Base-by-base conservation (phyloP, 192 early-diverging fungal species). In the Gaertneriomyces semiglobifer region DNA sequence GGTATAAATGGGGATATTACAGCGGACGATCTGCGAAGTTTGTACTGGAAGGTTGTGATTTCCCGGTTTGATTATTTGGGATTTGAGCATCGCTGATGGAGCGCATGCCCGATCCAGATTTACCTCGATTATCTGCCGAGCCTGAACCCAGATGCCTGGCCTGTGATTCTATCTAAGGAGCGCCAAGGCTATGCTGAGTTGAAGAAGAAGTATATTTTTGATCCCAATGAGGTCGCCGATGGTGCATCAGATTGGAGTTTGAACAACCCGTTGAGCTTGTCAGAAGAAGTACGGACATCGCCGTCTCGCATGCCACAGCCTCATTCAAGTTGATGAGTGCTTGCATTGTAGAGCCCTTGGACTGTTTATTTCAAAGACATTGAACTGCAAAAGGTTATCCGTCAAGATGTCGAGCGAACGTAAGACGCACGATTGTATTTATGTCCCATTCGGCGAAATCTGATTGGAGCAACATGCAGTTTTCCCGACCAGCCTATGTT, bases 391-490 rank as follows among this genome's bases (percentile, higher is more conserved):
- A 87, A 88, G 60, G 79, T 91, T 9, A 98, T 98, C 57, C 75
- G 78, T 39, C 89, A 93, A 75, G 96, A 98, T 77, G 94, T 97
- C 16, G 89, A 90, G 19, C 73, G 96, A 75, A 96, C 94, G 89
- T 93, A 72, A 60, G 81, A 33, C 25, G 25, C 25, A 33, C 25
- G 25, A 33, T 33, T 33, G 2, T 33, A 33, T 33, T 38, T 72
- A 40, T 5, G 42, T 20, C 20, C 25, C 25, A 33, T 33, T 33
- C 25, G 25, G 25, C 25, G 25, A 33, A 33, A 33, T 33, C 25
- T 33, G 25, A 33, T 33, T 33, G 25, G 25, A 33, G 25, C 0
- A 33, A 2, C 25, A 76, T n/a, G 19, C 60, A 92, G 90, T 43
- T 93, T 98, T 66, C 95, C 95, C 2, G 94, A 96, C 53, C 84